Conservation (phyloP, 345 rosid species). For the Acer saccharum region DNA sequence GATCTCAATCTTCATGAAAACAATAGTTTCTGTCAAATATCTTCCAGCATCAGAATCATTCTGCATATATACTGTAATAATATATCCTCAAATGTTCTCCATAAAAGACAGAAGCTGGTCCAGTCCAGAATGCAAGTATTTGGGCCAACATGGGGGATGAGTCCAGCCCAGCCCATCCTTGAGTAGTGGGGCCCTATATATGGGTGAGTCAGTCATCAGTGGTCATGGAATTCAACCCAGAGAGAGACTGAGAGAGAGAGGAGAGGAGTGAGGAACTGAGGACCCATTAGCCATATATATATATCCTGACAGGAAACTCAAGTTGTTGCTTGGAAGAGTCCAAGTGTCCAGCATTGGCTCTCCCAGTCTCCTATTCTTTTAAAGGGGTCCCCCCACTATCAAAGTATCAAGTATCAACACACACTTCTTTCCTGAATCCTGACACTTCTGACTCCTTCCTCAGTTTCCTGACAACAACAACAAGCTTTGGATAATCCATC, state of each 20-base stretch:
- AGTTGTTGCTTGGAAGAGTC: conserved; percentile 5
- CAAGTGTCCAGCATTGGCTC: not conserved
- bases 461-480: no score
- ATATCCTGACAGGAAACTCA: conserved; percentile 3
- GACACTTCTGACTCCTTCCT: no score
- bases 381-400: conserved; percentile 12
- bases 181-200: no score
- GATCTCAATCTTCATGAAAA: not conserved
- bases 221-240: conserved; percentile 26
- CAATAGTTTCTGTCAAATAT: not conserved
- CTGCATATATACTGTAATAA: no score
- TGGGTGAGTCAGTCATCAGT: not conserved
- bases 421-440: no score
- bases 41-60: not conserved
- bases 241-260: not conserved
- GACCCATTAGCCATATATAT: no score
- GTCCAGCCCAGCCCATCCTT: not conserved
- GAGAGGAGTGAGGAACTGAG: no score
- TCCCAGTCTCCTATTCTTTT: not conserved
- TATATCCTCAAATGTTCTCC: not conserved
- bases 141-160: not conserved
- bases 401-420: no score
- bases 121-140: not conserved
- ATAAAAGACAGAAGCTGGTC: not conserved
- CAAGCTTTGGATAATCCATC: no score